Conservation (phyloP, 257 asterid species). For the Solanum acaule region DNA sequence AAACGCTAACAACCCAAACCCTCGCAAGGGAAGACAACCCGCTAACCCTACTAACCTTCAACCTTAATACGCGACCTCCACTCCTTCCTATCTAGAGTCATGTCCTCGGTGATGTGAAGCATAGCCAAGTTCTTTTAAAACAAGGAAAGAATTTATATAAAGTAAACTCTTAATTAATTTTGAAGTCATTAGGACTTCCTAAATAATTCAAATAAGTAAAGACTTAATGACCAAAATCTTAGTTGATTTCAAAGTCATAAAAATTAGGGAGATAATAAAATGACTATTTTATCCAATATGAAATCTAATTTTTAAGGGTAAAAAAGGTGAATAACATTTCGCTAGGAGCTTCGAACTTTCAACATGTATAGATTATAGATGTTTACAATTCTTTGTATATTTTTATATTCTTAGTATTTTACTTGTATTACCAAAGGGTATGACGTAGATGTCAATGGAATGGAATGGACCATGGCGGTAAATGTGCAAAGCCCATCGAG, state of each 20-base stretch:
- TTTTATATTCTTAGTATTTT: background rate
- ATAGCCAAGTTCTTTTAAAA: background rate
- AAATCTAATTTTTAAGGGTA: background rate
- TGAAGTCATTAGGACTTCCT: background rate
- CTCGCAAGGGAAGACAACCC: too few relatives aligned
- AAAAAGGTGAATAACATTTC: background rate
- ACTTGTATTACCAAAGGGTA: background rate
- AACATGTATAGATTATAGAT: background rate
- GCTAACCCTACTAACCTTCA: too few relatives aligned
- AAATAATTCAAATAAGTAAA: background rate
- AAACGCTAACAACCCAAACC: too few relatives aligned
- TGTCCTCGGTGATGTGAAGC: too few relatives aligned
- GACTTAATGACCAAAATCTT: background rate
- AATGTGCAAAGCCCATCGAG: background rate
- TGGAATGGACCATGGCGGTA: background rate
- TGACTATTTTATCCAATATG: background rate
- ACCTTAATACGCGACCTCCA: too few relatives aligned
- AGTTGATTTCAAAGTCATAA: background rate
- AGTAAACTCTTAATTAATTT: background rate
- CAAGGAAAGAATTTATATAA: background rate
- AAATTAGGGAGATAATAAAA: background rate
- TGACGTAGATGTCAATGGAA: background rate
- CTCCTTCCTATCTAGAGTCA: too few relatives aligned
- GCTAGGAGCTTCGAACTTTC: background rate
- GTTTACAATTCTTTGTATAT: background rate